These are phyloP conservation scores for Paraglomus brasilianum DNA, from an alignment of 192 early-diverging fungal genomes.

Conservation along the genomic window DNA sequence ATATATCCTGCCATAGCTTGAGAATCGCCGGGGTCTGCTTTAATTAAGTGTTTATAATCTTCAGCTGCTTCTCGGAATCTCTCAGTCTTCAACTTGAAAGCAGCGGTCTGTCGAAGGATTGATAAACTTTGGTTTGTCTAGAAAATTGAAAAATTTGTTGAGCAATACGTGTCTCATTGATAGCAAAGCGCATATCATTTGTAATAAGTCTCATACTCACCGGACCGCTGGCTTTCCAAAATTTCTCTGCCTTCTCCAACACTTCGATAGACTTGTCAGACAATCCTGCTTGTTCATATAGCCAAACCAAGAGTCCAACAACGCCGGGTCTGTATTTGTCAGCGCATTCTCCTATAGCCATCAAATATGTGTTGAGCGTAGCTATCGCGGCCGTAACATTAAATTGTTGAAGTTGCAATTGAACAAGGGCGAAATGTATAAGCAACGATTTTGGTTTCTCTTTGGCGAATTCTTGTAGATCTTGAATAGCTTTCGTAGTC, in stretches of 20 bases:
- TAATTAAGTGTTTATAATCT: conserved; percentile 70
- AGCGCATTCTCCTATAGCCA: conserved; percentile 31
- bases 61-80: conserved; percentile 61
- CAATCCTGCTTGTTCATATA: conserved; percentile 65
- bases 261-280: conserved; percentile 56
- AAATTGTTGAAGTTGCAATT: conserved; percentile 52
- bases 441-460: conserved; percentile 45
- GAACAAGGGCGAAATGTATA: conserved; percentile 63
- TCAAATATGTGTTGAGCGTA: conserved; percentile 47
- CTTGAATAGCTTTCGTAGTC: conserved; percentile 53
- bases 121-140: conserved; percentile 32
- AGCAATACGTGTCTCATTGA: not conserved
- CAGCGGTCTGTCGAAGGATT: conserved; percentile 63
- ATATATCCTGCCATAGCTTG: conserved; percentile 67
- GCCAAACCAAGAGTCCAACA: conserved; percentile 69
- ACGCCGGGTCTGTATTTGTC: conserved; percentile 57
- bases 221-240: conserved; percentile 48
- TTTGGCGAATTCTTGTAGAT: conserved; percentile 48
- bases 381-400: conserved; percentile 51
- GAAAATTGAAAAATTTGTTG: not conserved
- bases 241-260: conserved; percentile 54
- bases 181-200: conserved; percentile 31
- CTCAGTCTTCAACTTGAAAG: conserved; percentile 63
- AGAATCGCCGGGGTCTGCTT: conserved; percentile 60
- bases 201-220: not conserved